Evolutionary conservation across 345 rosid species (phyloP), one percentile per base, ranked within the genome.

Genomic region (Populus davidiana): DNA sequence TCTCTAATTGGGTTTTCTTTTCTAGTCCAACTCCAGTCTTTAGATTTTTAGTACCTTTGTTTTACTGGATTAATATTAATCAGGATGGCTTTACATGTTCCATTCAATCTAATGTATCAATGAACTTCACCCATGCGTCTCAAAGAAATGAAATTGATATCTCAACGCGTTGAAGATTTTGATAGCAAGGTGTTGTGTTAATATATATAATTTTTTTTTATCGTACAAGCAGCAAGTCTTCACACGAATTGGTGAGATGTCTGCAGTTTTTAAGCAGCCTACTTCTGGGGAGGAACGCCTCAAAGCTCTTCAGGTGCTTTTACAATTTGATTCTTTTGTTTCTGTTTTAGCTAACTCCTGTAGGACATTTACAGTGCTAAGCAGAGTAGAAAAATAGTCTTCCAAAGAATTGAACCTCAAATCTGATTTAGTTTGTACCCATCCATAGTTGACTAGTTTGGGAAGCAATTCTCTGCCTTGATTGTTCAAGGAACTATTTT

Each of bases 211-310:
- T 31, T 8, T 6, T 31, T 59, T 59, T 25, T 31, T 31, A 33
- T 31, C 21, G 39, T 29, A 2, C 68, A 23, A 20, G 17, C 87
- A 90, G 93, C 77, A 84, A 85, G 78, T 81, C 47, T 90, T 88
- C 79, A 90, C 71, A 13, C 75, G 90, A 72, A 79, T 80, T 52
- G 92, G 75, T n/a, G 75, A 72, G 71, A 82, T 67, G 89, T 88
- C 93, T 52, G 91, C 87, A 27, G 91, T 88, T 82, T 61, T 68
- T 62, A 90, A 83, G 81, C 93, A 90, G 75, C 92, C 93, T 73
- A 80, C 68, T 35, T 74, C 75, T 61, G 66, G 82, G 29, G 86
- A 85, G 72, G 89, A 90, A 74, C 80, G 89, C 64, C 69, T 90
- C n/a, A 72, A 81, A 70, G 88, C 92, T 81, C 87, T 88, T 76